Evolutionary conservation across 2,329 filamentous ascomycete genomes (phyloP), one percentile per base, ranked within the genome.

Genomic region (Atkinsonella texensis): DNA sequence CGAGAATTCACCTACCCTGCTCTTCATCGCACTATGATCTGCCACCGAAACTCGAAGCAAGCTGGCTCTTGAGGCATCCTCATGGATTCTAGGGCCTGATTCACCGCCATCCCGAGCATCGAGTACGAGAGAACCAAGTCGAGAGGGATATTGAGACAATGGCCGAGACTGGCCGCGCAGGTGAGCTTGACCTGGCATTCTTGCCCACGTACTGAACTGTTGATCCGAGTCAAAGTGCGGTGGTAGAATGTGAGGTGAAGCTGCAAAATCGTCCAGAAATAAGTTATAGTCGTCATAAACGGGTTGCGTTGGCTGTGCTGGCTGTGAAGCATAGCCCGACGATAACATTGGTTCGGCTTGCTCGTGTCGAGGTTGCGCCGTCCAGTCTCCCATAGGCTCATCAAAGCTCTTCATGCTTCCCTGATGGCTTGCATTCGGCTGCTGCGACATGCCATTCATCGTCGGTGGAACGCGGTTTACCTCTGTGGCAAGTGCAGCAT

Each of bases 1-100:
- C 0, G 78, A 77, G 55, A 84, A 84, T 54, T 83, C 79, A 18
- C 79, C 74, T 0, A 84, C 64, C n/a, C 77, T 73, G 51, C 72
- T 77, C 59, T 77, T 76, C 51, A 83, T 80, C 11, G 73, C 66
- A 4, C 69, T 72, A 58, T 81, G 75, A 56, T 81, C 79, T 52
- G 68, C 70, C 10, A 71, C 71, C 17, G 76, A 80, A 39, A 81
- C 76, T 65, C 77, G 58, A 67, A 76, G 58, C 57, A 63, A 60
- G 58, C 69, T 53, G 56, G 65, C 54, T 15, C 66, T 58, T 4
- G 58, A 57, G 32, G 57, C 51, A 41, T 70, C 67, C n/a, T 67
- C 66, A 13, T 59, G 58, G 10, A 60, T 48, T 23, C 64, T 58
- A 48, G 53, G 35, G 2, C 50, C 46, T 32, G 56, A 40, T 18